phyloP scores from a whole-genome alignment of 176 grass and related monocot species.

The Microstegium vimineum region DNA sequence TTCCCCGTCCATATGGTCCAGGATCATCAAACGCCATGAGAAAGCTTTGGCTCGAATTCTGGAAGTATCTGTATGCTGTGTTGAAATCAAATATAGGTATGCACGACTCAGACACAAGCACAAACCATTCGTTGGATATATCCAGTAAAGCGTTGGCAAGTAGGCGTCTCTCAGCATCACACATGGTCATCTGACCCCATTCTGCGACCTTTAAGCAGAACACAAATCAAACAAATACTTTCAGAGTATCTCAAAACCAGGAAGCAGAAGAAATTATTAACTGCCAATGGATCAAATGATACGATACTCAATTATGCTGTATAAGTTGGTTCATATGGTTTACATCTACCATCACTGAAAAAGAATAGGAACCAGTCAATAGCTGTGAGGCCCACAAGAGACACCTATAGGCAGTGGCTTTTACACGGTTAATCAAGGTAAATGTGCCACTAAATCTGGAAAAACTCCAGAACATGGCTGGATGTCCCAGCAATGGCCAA shows the following conservation, averaged over 20 bases:
- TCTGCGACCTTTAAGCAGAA: conserved; percentile 60
- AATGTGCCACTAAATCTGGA: not conserved
- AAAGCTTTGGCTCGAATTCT: conserved; percentile 65
- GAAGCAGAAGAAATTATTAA: not conserved
- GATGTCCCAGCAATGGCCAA: not conserved
- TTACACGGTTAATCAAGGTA: not conserved
- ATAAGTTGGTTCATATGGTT: not conserved
- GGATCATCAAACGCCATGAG: conserved; percentile 68
- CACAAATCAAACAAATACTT: conserved; percentile 28
- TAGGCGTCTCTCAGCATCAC: conserved; percentile 90
- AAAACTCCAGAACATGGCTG: not conserved
- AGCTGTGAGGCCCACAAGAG: not conserved
- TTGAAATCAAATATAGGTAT: conserved; percentile 83
- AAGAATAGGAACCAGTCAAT: not conserved
- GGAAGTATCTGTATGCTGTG: conserved; percentile 76
- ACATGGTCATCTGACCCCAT: conserved; percentile 96
- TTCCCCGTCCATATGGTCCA: conserved; percentile 81
- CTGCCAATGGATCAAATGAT: not conserved
- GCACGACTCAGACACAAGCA: conserved; percentile 88
- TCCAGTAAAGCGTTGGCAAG: conserved; percentile 86
- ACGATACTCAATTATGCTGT: not conserved
- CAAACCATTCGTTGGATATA: conserved; percentile 82
- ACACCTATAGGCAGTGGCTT: not conserved
- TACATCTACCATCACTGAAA: not conserved
- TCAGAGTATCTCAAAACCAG: conserved; percentile 10